Conservation (phyloP, 1,284 basidiomycete genomes). For the Sporisorium iseilematis-ciliati region DNA sequence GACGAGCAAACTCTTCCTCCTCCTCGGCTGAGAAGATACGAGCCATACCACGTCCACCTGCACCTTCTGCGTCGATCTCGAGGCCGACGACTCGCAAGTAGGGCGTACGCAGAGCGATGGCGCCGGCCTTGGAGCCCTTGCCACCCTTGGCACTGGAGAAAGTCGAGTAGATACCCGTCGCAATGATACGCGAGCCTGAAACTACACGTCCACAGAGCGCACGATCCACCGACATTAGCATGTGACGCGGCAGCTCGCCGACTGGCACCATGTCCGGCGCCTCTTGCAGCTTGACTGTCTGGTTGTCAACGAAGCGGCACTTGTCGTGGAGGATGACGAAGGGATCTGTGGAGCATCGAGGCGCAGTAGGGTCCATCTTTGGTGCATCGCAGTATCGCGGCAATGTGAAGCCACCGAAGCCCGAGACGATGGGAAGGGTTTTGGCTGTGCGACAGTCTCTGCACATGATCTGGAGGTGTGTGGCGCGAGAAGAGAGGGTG, state of each 20-base stretch:
- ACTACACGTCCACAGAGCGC: conserved; percentile 73
- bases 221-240: conserved; percentile 89
- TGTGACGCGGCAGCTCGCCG: conserved; percentile 95
- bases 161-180: conserved; percentile 96
- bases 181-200: conserved; percentile 92
- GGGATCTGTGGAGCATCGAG: conserved; percentile 94
- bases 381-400: conserved; percentile 65
- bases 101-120: conserved; percentile 87
- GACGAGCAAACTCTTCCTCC: conserved; percentile 93
- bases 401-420: conserved; percentile 80
- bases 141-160: conserved; percentile 85
- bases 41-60: conserved; percentile 76
- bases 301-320: conserved; percentile 94
- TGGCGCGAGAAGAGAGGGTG: conserved; percentile 90
- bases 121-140: conserved; percentile 63
- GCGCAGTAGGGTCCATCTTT: conserved; percentile 73
- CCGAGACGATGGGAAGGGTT: conserved; percentile 77
- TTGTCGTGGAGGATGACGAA: conserved; percentile 96
- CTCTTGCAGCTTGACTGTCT: conserved; percentile 96
- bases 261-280: conserved; percentile 99
- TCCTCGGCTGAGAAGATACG: conserved; percentile 89
- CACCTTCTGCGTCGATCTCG: conserved; percentile 79
- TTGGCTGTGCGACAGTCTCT: conserved; percentile 88
- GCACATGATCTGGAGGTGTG: conserved; percentile 91
- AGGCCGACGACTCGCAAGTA: conserved; percentile 94